phyloP scores from a whole-genome alignment of 441 rosid genomes.

The Erodium texanum region DNA sequence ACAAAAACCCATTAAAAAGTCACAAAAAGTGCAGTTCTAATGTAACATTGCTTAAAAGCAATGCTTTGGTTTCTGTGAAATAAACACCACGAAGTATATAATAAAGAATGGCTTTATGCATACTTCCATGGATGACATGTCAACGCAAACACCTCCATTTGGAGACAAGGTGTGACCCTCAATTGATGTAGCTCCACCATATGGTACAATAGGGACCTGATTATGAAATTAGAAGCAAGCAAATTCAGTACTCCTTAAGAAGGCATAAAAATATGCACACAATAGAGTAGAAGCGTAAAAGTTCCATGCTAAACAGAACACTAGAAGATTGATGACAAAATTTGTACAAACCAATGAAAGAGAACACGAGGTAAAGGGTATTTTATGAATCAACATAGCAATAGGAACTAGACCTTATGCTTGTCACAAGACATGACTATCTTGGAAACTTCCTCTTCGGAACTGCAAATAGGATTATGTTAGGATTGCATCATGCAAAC shows the following conservation, averaged over 20 bases:
- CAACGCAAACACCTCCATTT: slow-evolving; percentile 79
- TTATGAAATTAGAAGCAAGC: slow-evolving; percentile 15
- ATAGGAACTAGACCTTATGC: slow-evolving; percentile 45
- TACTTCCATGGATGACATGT: slow-evolving; percentile 88
- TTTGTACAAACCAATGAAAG: not conserved
- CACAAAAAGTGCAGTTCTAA: not conserved
- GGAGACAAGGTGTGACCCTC: slow-evolving; percentile 95
- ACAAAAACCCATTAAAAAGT: not conserved
- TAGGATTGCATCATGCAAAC: not conserved
- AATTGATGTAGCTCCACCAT: slow-evolving; percentile 95
- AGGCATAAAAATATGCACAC: not conserved
- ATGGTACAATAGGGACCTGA: slow-evolving; percentile 88
- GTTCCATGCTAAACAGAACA: not conserved
- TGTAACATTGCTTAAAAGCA: not conserved
- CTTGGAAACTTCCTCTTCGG: slow-evolving; percentile 73
- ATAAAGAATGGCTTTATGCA: slow-evolving; percentile 11
- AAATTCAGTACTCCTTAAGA: slow-evolving; percentile 17
- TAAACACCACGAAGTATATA: not conserved
- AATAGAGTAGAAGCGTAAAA: not conserved
- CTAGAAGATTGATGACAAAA: not conserved
- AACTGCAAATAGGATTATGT: slow-evolving; percentile 35
- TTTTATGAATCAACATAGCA: slow-evolving; percentile 7
- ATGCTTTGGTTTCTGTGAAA: slow-evolving; percentile 4
- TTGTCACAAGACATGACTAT: slow-evolving; percentile 71
- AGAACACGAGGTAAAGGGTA: slow-evolving; percentile 2